Conservation (phyloP, 306 rosid species). For the Carpinus fangiana region DNA sequence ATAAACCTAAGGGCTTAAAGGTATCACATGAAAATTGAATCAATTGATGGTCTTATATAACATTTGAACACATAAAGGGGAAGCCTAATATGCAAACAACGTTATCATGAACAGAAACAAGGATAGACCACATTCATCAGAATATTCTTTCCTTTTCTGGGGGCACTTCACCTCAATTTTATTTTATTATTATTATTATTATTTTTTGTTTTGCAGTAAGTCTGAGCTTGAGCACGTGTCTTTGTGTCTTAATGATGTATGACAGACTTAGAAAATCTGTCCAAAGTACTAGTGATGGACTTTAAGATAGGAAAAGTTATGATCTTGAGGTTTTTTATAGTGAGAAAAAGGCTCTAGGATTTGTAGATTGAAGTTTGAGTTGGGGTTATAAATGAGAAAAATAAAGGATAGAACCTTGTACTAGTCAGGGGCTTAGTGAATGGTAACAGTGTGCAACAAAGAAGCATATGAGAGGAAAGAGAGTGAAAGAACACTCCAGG, state of each 20-base stretch:
- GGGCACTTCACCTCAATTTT: neutral
- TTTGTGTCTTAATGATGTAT: neutral
- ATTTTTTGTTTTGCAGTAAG: neutral
- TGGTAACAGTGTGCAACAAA: too few relatives aligned
- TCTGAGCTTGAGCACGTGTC: too few relatives aligned
- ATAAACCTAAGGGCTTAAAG: neutral
- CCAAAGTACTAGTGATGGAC: neutral
- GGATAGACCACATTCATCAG: neutral
- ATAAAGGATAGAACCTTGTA: too few relatives aligned
- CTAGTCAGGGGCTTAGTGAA: too few relatives aligned
- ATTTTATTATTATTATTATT: too few relatives aligned
- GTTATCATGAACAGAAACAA: neutral
- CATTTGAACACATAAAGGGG: neutral
- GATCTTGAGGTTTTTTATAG: neutral
- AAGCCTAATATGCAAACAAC: neutral
- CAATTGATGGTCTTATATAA: neutral
- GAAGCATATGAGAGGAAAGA: too few relatives aligned
- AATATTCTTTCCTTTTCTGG: neutral
- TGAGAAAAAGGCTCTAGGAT: neutral
- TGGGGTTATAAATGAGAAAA: too few relatives aligned
- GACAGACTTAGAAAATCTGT: neutral
- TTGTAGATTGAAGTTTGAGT: neutral
- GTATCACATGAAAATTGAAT: neutral
- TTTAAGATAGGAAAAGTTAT: neutral
- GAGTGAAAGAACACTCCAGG: too few relatives aligned